A percentile compares a stretch with the other conserved stretches of the same genome.
Conservation (phyloP, 2,329 filamentous ascomycete species). For the Trichoderma sp. region DNA sequence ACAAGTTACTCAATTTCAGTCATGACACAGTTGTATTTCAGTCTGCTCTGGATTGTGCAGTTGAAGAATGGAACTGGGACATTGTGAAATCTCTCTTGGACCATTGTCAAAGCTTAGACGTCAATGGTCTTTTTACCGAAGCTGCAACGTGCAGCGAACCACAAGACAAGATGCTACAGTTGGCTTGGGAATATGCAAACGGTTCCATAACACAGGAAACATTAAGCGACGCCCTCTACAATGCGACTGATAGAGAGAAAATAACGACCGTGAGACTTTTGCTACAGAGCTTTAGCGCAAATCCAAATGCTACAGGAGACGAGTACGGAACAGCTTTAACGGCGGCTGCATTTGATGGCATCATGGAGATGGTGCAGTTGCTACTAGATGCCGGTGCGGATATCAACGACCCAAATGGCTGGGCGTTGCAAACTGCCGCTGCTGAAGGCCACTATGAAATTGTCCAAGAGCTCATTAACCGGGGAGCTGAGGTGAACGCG, state of each 20-base stretch:
- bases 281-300: slow-evolving; percentile 33
- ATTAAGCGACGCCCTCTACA: slow-evolving; percentile 36
- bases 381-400: slow-evolving; percentile 35
- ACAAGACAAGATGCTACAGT: slow-evolving; percentile 34
- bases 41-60: slow-evolving; percentile 33
- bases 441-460: slow-evolving; percentile 35
- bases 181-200: slow-evolving; percentile 38
- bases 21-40: slow-evolving; percentile 34
- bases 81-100: slow-evolving; percentile 37
- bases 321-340: slow-evolving; percentile 34
- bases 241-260: slow-evolving; percentile 40
- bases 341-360: slow-evolving; percentile 39
- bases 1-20: slow-evolving; percentile 33
- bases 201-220: slow-evolving; percentile 32
- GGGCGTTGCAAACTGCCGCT: slow-evolving; percentile 39
- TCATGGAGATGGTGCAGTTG: slow-evolving; percentile 27
- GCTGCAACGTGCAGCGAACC: slow-evolving; percentile 32
- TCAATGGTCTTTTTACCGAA: slow-evolving; percentile 34
- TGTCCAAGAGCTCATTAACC: slow-evolving; percentile 34
- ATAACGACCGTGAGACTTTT: slow-evolving; percentile 36
- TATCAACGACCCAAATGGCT: slow-evolving; percentile 35
- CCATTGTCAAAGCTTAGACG: slow-evolving; percentile 31
- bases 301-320: slow-evolving; percentile 38
- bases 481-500: slow-evolving; percentile 36
- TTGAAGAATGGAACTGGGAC: slow-evolving; percentile 37